Conservation (phyloP, 768 basidiomycete genomes). For the Boletus eberwhitei region DNA sequence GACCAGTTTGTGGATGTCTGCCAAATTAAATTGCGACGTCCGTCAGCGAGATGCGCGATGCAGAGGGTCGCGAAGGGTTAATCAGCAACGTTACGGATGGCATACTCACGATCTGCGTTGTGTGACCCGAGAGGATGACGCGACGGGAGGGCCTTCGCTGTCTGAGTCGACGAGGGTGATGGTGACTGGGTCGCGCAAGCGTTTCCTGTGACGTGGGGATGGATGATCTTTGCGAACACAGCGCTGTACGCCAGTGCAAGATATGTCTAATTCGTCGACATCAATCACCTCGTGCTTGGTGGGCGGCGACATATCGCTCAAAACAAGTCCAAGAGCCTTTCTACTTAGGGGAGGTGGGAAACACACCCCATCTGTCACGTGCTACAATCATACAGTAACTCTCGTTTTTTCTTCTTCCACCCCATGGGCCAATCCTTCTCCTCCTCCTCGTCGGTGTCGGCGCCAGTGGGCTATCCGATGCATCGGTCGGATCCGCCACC, state of each 20-base stretch:
- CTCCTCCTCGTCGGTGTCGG: constrained; percentile 1
- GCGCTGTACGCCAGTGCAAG: constrained; percentile 17
- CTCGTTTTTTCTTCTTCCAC: neutral
- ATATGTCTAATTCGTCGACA: constrained; percentile 24
- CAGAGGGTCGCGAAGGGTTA: neutral
- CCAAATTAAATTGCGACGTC: no score
- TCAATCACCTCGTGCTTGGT: constrained; percentile 22
- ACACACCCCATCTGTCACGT: constrained; percentile 11
- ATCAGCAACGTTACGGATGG: neutral
- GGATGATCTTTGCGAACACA: constrained; percentile 15
- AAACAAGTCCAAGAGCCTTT: no score
- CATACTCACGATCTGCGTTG: constrained; percentile 4
- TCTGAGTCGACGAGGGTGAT: constrained; percentile 19
- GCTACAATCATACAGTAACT: neutral
- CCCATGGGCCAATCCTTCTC: constrained; percentile 22
- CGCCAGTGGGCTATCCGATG: constrained; percentile 13
- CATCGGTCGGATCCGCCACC: neutral
- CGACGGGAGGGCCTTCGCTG: constrained; percentile 1
- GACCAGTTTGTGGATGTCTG: neutral
- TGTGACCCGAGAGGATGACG: constrained; percentile 1
- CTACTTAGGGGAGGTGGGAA: constrained; percentile 3
- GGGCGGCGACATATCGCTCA: constrained; percentile 1
- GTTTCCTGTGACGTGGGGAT: constrained; percentile 14
- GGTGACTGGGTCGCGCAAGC: neutral
- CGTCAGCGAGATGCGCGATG: neutral